Evolutionary conservation across 1,139 yeast genomes (phyloP), one percentile per base, ranked within the genome.

Genomic region (Lodderomyces oxycetoniae): DNA sequence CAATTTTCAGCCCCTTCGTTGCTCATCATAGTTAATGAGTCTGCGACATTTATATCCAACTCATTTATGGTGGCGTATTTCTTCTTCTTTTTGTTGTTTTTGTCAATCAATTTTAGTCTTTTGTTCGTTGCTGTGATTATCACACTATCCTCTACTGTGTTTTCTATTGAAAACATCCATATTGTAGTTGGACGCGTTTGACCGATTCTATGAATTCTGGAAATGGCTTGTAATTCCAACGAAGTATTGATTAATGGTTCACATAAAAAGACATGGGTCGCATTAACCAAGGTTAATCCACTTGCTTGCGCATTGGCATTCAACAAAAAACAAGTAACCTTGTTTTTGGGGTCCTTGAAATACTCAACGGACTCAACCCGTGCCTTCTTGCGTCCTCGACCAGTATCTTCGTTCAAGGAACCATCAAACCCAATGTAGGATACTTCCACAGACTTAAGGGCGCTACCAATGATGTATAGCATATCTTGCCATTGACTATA

Each of bases 231-330:
- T 15, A 84, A 56, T 49, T 91, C 97, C 33, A 88, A 66, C 1
- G 95, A 82, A 0, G 88, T 77, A 49, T 87, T 88, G n/a, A 89
- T 81, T 41, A 91, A 67, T 1, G 97, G 97, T 54, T 91, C 98
- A 55, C 95, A 81, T 8, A 88, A 55, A 45, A 86, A 82, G 0
- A 91, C 89, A 55, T 91, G 96, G 1, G 86, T 80, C 1, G 97
- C 97, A 61, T 89, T 89, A 10, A 88, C 78, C 43, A 91, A 67
- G 3, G 95, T 91, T 45, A 91, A 64, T 0, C 97, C 98, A 20
- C 96, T 78, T 7, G 95, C 88, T 50, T 88, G 86, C 0, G 89
- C 83, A 46, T 77, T 80, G 0, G 96, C 91, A 57, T 87, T 86
- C 44, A 91, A 61, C 28, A 91, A 57, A 49, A 89, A 79, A 53